Evolutionary conservation across 768 basidiomycete species (phyloP).

Genomic region (Tricholoma furcatifolium): DNA sequence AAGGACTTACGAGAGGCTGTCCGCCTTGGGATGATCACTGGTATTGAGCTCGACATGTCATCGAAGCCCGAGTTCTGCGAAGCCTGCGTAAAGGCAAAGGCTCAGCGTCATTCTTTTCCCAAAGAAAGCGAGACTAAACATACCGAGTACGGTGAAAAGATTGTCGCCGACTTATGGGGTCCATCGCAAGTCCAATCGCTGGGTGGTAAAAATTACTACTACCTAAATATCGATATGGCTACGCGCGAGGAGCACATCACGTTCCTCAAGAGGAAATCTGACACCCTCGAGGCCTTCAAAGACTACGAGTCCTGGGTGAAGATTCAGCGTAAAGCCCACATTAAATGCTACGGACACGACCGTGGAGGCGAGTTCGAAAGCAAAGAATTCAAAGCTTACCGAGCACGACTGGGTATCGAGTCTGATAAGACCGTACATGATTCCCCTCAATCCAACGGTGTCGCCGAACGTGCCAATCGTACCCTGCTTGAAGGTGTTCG

Average conservation of each 20-base stretch:
- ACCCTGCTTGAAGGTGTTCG: too few species aligned
- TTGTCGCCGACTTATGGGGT: slow-evolving; percentile 25
- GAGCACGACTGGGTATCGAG: too few species aligned
- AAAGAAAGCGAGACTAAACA: slow-evolving; percentile 13
- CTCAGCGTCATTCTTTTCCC: slow-evolving; percentile 19
- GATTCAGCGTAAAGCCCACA: slow-evolving; percentile 15
- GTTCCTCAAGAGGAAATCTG: slow-evolving; percentile 15
- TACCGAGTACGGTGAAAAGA: slow-evolving; percentile 20
- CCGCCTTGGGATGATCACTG: slow-evolving; percentile 19
- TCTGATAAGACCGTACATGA: too few species aligned
- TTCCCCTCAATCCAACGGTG: too few species aligned
- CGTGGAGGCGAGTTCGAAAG: too few species aligned
- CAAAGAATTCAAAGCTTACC: too few species aligned
- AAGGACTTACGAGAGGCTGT: slow-evolving; percentile 25
- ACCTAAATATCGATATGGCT: slow-evolving; percentile 13
- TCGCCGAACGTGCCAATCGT: slow-evolving; percentile 2
- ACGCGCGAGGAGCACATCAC: slow-evolving; percentile 13
- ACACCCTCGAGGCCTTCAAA: slow-evolving; percentile 16
- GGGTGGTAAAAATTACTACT: slow-evolving; percentile 15
- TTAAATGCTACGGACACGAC: slow-evolving; percentile 20
- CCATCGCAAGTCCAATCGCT: slow-evolving; percentile 18
- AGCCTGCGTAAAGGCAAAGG: too few species aligned
- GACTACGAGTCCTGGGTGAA: slow-evolving; percentile 22
- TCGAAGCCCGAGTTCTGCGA: too few species aligned
- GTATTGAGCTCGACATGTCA: too few species aligned